Evolutionary conservation across 768 basidiomycete species (phyloP), one percentile per base, ranked within the genome.

Genomic region (Cystofilobasidium ferigula): DNA sequence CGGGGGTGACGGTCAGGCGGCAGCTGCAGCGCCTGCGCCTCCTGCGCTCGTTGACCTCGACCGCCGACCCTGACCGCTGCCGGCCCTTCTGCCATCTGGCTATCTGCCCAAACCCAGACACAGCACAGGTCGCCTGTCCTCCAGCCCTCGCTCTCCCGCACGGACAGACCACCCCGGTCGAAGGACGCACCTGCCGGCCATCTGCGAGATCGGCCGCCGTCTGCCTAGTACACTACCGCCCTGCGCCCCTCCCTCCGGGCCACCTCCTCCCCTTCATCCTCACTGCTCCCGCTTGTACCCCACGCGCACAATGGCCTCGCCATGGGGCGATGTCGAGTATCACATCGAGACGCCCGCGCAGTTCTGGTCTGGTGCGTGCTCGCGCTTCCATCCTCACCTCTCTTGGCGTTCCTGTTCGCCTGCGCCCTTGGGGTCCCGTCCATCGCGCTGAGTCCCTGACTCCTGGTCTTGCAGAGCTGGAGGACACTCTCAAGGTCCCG

Each of bases 401-500:
- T 48, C 57, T 64, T 51, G 9, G 9, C 54, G 43, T 40, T 53
- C 40, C 20, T 42, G 47, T 54, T 24, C 26, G 7, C n/a, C 48
- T 35, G 28, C 9, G n/a, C 26, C 47, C 51, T 4, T 13, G 22
- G 8, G 38, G 34, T 32, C 12, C 16, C 18, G n/a, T n/a, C n/a
- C n/a, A n/a, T n/a, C n/a, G n/a, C n/a, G n/a, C n/a, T n/a, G n/a
- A n/a, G n/a, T n/a, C n/a, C n/a, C n/a, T n/a, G n/a, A n/a, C 26
- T 28, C 26, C n/a, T 12, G 9, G 1, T 30, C 8, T 9, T 22
- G 22, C 71, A 97, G 94, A 98, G 76, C 82, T 97, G 32, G 91
- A 94, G 60, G 90, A 92, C 64, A 82, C 87, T 45, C 74, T 94
- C 35, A 79, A 79, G 54, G 75, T 93, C 10, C 84, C 86, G 1